Evolutionary conservation across 805 yeast genomes (phyloP).

Genomic region (Metschnikowia proteae): DNA sequence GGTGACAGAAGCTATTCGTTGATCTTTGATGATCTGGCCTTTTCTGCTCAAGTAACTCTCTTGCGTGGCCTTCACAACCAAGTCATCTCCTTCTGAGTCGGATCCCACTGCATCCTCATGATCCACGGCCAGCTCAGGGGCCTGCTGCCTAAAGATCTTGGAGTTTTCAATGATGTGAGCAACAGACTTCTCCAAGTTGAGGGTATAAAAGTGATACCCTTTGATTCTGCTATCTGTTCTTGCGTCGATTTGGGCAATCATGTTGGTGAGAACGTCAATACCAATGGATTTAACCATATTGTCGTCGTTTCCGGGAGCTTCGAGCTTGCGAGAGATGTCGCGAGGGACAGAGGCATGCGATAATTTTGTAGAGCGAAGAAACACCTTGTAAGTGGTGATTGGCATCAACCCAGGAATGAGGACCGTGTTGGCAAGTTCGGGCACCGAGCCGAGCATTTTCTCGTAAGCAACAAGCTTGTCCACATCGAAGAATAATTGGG

Average conservation of each 20-base stretch:
- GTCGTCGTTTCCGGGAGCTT: constrained; percentile 58
- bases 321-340: constrained; percentile 49
- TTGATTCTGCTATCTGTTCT: constrained; percentile 56
- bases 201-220: constrained; percentile 89
- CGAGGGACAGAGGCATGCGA: constrained; percentile 83
- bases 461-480: constrained; percentile 70
- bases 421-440: constrained; percentile 45
- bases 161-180: constrained; percentile 76
- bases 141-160: neutral
- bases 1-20: constrained; percentile 22
- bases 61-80: constrained; percentile 19
- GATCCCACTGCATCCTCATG: constrained; percentile 37
- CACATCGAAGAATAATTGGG: constrained; percentile 90
- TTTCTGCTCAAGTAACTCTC: constrained; percentile 20
- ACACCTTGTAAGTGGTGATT: constrained; percentile 75
- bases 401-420: constrained; percentile 91
- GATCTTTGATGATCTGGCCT: constrained; percentile 37
- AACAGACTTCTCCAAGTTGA: constrained; percentile 87
- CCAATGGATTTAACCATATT: constrained; percentile 79
- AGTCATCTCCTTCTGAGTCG: constrained; percentile 32
- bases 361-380: constrained; percentile 82
- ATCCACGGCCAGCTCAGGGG: constrained; percentile 18
- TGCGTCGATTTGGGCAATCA: constrained; percentile 53
- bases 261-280: constrained; percentile 64
- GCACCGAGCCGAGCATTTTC: constrained; percentile 39